phyloP scores from a whole-genome alignment of 352 stramenopile species.

The Achlya hypogyna region DNA sequence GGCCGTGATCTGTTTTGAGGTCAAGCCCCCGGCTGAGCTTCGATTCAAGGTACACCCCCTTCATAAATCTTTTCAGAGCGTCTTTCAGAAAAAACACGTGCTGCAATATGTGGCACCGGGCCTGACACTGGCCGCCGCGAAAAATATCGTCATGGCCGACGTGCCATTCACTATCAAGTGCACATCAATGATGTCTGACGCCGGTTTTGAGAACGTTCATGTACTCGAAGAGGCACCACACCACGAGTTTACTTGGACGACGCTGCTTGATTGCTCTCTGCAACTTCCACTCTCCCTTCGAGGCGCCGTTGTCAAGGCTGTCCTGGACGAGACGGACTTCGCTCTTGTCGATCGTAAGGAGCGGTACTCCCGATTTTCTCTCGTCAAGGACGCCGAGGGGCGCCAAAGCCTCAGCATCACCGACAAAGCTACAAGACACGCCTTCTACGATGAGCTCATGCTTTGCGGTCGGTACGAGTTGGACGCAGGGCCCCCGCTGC shows the following conservation, averaged over 20 bases:
- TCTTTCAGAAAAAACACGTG: slow-evolving; percentile 4
- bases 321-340: neutral
- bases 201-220: neutral
- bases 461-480: slow-evolving; percentile 12
- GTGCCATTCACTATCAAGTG: neutral
- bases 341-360: neutral
- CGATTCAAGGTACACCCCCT: neutral
- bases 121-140: neutral
- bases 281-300: neutral
- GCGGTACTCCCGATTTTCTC: neutral
- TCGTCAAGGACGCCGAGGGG: neutral
- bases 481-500: neutral
- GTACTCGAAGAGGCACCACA: neutral
- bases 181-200: neutral
- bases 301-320: neutral
- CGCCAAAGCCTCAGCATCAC: neutral
- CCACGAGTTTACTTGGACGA: slow-evolving; percentile 3
- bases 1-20: neutral
- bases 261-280: slow-evolving; percentile 7
- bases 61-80: neutral
- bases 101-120: slow-evolving; percentile 1
- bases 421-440: neutral
- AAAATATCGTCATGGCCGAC: neutral
- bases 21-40: neutral
- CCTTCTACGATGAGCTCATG: slow-evolving; percentile 3